phyloP scores from a whole-genome alignment of 306 rosid species.

The Erythrophleum fordii region DNA sequence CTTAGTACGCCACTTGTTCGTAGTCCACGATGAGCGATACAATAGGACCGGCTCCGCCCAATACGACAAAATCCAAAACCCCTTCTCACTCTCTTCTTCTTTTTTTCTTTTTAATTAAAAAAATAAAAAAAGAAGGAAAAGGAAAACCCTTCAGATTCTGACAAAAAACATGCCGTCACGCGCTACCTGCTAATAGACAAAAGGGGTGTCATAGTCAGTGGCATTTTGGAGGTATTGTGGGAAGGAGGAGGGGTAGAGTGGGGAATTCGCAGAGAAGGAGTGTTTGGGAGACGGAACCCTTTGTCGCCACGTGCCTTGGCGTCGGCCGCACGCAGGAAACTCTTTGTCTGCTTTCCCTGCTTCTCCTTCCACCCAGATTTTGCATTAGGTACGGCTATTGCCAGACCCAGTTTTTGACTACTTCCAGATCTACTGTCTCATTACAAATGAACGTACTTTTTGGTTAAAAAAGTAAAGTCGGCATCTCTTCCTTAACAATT shows the following conservation, averaged over 20 bases:
- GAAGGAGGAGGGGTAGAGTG: neutral
- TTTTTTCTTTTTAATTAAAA: too few species aligned
- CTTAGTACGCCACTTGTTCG: constrained; percentile 50
- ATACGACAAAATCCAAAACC: constrained; percentile 70
- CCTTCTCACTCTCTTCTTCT: constrained; percentile 3
- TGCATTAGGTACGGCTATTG: constrained; percentile 20
- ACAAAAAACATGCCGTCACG: constrained; percentile 80
- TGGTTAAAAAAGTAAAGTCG: too few species aligned
- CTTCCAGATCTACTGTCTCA: constrained; percentile 31
- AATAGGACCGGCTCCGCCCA: constrained; percentile 33
- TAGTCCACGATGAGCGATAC: constrained; percentile 34
- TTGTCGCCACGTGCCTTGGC: constrained; percentile 90
- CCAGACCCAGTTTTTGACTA: constrained; percentile 34
- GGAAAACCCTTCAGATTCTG: neutral
- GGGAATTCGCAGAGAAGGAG: constrained; percentile 13
- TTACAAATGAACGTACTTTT: too few species aligned
- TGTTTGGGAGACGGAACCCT: constrained; percentile 51
- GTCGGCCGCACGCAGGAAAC: constrained; percentile 74
- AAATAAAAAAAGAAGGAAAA: too few species aligned
- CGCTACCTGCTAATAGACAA: constrained; percentile 63
- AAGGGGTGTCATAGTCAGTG: constrained; percentile 51
- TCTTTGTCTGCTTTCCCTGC: too few species aligned
- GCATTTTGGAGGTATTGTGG: constrained; percentile 18
- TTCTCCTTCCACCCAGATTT: constrained; percentile 3
- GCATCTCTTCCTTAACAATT: too few species aligned